Evolutionary conservation across 2,329 filamentous ascomycete species (phyloP), one percentile per base, ranked within the genome.

Genomic region (Lachnellula subtilissima): DNA sequence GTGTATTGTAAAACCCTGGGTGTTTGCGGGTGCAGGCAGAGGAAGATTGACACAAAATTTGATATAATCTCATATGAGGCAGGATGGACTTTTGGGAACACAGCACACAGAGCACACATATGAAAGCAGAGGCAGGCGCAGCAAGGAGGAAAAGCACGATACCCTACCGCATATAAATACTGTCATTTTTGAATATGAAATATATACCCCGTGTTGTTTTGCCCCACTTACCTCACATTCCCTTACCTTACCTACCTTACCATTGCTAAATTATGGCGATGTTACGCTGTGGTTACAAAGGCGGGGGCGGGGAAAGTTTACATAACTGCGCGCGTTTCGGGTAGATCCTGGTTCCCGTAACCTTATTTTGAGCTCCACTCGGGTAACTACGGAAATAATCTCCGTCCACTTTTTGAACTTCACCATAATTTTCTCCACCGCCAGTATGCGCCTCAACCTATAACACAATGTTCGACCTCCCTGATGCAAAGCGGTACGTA

Each of bases 401-500:
- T 11, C 17, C 15, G 23, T 42, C 49, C 37, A 28, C 45, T 32
- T 48, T 22, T 40, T 25, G n/a, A 40, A 37, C 17, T 40, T 25
- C 37, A 15, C 17, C 32, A 47, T 35, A 9, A 11, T 12, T 46
- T 32, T 53, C 25, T 28, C 46, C 15, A 35, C 22, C 42, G 46
- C 40, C 28, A 45, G 37, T 39, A 45, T 42, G 39, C 32, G n/a
- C 37, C 23, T 25, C 52, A 22, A 43, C 43, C 45, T 23, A 52
- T 19, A 14, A 42, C 43, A 17, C 11, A 32, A 82, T 82, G 78
- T 81, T 81, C 61, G 76, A 78, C 42, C 53, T 80, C 8, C 78
- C 79, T 36, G 73, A 79, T 54, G 77, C 78, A 48, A 82, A 81
- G 66, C 74, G 78, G 79, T 81, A 69, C 57, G 72, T 59, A 14